Conservation (phyloP, 2,329 filamentous ascomycete genomes). For the Rachicladosporium sp. region DNA sequence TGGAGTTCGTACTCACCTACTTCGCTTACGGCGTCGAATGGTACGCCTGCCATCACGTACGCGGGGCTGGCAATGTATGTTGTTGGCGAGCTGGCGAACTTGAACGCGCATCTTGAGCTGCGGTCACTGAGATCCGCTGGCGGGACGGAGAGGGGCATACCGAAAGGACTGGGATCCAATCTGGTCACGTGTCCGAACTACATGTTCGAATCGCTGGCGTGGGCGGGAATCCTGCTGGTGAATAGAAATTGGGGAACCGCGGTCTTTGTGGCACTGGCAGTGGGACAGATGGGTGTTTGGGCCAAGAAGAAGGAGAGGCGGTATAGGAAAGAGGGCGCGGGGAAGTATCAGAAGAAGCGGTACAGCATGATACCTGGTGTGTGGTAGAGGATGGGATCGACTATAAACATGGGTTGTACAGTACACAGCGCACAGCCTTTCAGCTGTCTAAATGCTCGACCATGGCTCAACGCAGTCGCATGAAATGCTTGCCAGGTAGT, state of each 20-base stretch:
- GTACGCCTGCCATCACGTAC: constrained; percentile 42
- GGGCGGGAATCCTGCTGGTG: constrained; percentile 70
- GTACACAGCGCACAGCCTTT: too few species aligned
- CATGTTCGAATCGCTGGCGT: constrained; percentile 79
- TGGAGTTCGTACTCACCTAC: constrained; percentile 74
- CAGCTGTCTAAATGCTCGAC: too few species aligned
- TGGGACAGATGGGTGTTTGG: constrained; percentile 74
- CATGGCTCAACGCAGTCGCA: too few species aligned
- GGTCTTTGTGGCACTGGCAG: constrained; percentile 63
- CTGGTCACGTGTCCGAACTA: constrained; percentile 96
- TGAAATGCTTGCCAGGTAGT: too few species aligned
- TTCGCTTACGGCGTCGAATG: constrained; percentile 48
- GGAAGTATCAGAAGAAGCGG: constrained; percentile 91
- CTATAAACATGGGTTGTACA: too few species aligned
- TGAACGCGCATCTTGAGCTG: constrained; percentile 67
- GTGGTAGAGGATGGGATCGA: constrained; percentile 33
- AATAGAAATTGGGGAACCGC: constrained; percentile 67
- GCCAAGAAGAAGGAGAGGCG: constrained; percentile 82
- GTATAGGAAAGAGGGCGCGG: constrained; percentile 81
- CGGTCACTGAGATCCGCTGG: constrained; percentile 64
- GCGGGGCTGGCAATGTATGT: constrained; percentile 59
- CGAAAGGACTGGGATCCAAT: constrained; percentile 69
- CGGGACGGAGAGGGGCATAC: constrained; percentile 78
- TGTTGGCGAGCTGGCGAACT: constrained; percentile 70
- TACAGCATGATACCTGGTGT: constrained; percentile 71